Evolutionary conservation across 371 early-diverging fungal genomes (phyloP), one percentile per base, ranked within the genome.

Genomic region (Mortierella sp.): DNA sequence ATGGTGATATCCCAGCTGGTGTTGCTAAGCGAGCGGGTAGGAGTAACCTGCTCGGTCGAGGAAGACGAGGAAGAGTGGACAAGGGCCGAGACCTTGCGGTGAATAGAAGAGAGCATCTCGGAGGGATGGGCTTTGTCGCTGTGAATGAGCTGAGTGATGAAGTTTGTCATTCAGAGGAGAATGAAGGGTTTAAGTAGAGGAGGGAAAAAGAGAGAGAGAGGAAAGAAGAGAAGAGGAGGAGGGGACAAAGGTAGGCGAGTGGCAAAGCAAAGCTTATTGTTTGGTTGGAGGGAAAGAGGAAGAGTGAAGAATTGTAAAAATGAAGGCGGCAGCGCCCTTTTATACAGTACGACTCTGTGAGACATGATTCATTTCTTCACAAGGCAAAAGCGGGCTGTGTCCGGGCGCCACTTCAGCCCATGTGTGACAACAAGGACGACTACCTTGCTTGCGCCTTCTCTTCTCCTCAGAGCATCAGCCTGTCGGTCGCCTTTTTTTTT

Each of bases 1-100:
- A 82, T 76, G n/a, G 75, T 72, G 48, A 61, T 75, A 48, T 82
- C 82, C 82, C 78, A 78, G 70, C 75, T 82, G 31, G 64, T 37
- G 50, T 72, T 59, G 73, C 69, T 59, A 6, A 74, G 37, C 37
- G 71, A 34, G 64, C 55, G 43, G 46, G 57, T 13, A 3, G 28
- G 59, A 34, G 43, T 24, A 6, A 50, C 31, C 28, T 72, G 73
- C 11, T 50, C 11, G 37, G 64, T 19, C 0, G 34, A 26, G 16
- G 28, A 3, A 10, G 34, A 46, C 14, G 70, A 24, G 24, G 50
- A 10, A 10, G 48, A 31, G 10, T 46, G 40, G 67, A 74, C 64
- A 3, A 74, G 9, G 34, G 50, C 34, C 21, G 75, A 74, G 51
- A 74, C 76, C 44, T 76, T 76, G 46, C 70, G 70, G 2, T 69